Base-by-base conservation (phyloP, 148 eudicot species). In the Silene conica region DNA sequence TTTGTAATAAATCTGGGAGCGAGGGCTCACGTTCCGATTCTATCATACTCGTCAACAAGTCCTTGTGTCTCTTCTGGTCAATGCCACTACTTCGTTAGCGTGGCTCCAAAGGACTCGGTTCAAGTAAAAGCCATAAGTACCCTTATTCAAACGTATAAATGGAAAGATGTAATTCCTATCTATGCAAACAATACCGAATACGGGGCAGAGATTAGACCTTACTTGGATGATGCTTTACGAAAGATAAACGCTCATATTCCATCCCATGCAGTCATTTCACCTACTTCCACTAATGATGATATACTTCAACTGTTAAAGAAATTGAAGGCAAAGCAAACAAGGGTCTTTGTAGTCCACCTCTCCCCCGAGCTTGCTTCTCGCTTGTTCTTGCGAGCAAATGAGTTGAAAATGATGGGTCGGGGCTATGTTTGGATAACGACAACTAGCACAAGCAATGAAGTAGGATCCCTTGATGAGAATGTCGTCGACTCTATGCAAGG, bases 401-500 rank as follows among this genome's bases (percentile, higher is more conserved):
- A 77, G 48, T 5, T 77, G 8, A 59, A 80, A 2, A 81, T 83
- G 86, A 79, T 83, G 82, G 67, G 60, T 19, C 21, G 74, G 57
- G 88, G 76, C 13, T 83, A 78, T 66, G 79, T 67, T 55, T 86
- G 88, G 88, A 81, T 86, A 16, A 45, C 71, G 3, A 86, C 86
- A 0, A 76, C 72, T 65, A 70, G 63, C 3, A 69, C 80, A 14
- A 62, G 67, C 23, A 77, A 83, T 48, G 41, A 14, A 9, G n/a
- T 81, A 43, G 71, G 41, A 22, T 74, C 69, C 10, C 18, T 79
- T 10, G 74, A 77, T 45, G 57, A 62, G 57, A 26, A 19, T 46
- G 72, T 74, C 18, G 63, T 81, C 20, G 75, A 73, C 18, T 81
- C 80, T 7, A 81, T 81, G 83, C 78, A 81, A 81, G 83, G 83